Base-by-base conservation (phyloP, 2,329 filamentous ascomycete genomes). In the Botrytis hyacinthi region DNA sequence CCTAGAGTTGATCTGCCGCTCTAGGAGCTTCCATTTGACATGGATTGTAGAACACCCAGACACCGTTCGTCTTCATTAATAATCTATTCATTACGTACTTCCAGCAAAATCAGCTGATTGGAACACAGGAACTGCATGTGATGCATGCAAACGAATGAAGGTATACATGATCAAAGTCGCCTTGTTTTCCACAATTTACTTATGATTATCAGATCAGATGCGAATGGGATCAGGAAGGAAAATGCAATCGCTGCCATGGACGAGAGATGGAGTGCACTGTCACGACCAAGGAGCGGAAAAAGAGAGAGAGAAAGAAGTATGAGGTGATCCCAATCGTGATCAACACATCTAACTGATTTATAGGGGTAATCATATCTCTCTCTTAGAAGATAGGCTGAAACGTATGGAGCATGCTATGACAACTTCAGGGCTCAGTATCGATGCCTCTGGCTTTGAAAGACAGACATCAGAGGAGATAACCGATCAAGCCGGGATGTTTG, bases 61-160 rank as follows among this genome's bases (percentile, higher is more conserved):
- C 70, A 72, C 60, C 35, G 70, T 66, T 72, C 37, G 70, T 72
- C n/a, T 44, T 20, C 60, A 35, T 22, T 44, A 10, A 54, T 40
- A 22, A 14, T 14, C 5, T 42, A 42, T 51, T 57, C 20, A 26
- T 40, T 40, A 37, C 35, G 40, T 57, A 42, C 18, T 68, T 37
- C 12, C 7, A 68, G 29, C 16, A n/a, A 9, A 29, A 29, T 68
- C 51, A 48, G 61, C 71, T 72, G 76, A 75, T 60, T 48, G 8
- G 16, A 73, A 73, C 73, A 40, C n/a, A 59, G 75, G 77, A 75
- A 78, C 76, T 73, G 77, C 77, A 67, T 78, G 77, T 76, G 76
- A 78, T 62, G 68, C 61, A 73, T 78, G 77, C 71, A 78, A 78
- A 73, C 76, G 73, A 44, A 77, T 78, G 73, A 78, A 78, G 77